Base-by-base conservation (phyloP, 2,329 filamentous ascomycete genomes). In the Phialophora tarda region DNA sequence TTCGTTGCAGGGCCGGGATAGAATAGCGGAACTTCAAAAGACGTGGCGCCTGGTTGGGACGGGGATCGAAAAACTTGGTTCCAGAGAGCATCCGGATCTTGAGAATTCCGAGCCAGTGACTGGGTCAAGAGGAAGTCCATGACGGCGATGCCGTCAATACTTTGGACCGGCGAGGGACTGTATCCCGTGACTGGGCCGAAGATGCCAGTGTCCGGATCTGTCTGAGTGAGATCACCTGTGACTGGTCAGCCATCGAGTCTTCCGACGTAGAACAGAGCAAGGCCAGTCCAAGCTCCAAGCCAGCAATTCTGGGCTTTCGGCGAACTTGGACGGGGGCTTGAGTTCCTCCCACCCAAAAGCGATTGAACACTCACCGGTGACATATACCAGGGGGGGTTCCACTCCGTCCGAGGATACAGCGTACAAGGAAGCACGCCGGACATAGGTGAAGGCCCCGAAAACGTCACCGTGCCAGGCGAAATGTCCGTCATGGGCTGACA, bases 401-500 rank as follows among this genome's bases (percentile, higher is more conserved):
- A 34, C 48, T 50, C 65, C 67, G 51, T 64, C 66, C 38, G 55
- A 64, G 11, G 66, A 71, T 50, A 65, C 62, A 53, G 62, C 28
- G 12, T 60, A 66, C 53, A 71, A 54, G 3, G 50, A 58, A 44
- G 53, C 59, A 54, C 57, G 50, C 24, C 41, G 63, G 23, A 72
- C 61, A 1, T 77, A 77, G 56, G 74, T 77, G 17, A 75, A 69
- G 5, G 70, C 55, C 26, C 48, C 38, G 34, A 66, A 41, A 17
- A 69, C 30, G 50, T 68, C 66, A n/a, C 58, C 60, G 2, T 34
- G 11, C 61, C 75, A 73, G 14, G 10, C 50, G 14, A 80, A 71
- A 72, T 91, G 89, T 0, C 88, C 87, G 73, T 91, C 89, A 70
- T 90, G 87, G 3, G 85, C 84, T 1, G 79, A 79, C 26, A 81